Percentiles rank a stretch among this genome's conserved stretches.
Conservation (phyloP, 495 filamentous ascomycete species). For the Beverwykella pulmonaria region DNA sequence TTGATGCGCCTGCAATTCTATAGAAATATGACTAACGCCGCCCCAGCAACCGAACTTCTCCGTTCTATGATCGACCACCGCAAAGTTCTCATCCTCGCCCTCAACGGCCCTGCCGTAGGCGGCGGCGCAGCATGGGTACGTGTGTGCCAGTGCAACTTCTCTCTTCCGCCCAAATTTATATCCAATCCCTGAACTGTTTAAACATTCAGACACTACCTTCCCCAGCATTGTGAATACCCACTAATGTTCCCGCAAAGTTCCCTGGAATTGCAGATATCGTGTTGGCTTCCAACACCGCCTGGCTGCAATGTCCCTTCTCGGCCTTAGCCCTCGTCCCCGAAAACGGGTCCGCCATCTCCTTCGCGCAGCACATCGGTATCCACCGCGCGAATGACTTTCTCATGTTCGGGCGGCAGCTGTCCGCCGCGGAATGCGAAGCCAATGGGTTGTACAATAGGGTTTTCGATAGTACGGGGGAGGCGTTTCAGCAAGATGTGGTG, state of each 20-base stretch:
- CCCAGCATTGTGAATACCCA: too few species aligned
- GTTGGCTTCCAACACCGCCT: slow-evolving; percentile 37
- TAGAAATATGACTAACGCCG: too few species aligned
- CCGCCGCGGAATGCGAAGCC: slow-evolving; percentile 34
- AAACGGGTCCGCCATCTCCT: slow-evolving; percentile 42
- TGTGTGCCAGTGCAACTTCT: too few species aligned
- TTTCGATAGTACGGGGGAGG: slow-evolving; percentile 28
- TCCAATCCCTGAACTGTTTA: too few species aligned
- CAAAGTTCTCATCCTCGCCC: slow-evolving; percentile 45
- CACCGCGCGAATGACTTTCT: slow-evolving; percentile 46
- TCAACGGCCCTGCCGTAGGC: slow-evolving; percentile 45
- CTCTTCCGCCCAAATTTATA: too few species aligned
- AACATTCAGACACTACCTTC: too few species aligned
- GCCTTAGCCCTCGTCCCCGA: slow-evolving; percentile 45
- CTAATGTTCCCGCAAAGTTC: too few species aligned
- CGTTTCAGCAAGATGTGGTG: slow-evolving; percentile 37
- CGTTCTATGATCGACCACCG: slow-evolving; percentile 45
- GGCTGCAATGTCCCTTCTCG: slow-evolving; percentile 43
- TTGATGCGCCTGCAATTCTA: too few species aligned
- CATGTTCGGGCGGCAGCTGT: slow-evolving; percentile 43
- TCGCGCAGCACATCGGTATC: slow-evolving; percentile 42
- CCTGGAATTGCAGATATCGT: slow-evolving; percentile 43
- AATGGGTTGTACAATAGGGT: slow-evolving; percentile 42
- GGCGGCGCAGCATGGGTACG: slow-evolving; percentile 44
- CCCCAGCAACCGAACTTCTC: slow-evolving; percentile 41